Evolutionary conservation across 2,329 filamentous ascomycete genomes (phyloP).

Genomic region (Stagonosporopsis rhizophila): DNA sequence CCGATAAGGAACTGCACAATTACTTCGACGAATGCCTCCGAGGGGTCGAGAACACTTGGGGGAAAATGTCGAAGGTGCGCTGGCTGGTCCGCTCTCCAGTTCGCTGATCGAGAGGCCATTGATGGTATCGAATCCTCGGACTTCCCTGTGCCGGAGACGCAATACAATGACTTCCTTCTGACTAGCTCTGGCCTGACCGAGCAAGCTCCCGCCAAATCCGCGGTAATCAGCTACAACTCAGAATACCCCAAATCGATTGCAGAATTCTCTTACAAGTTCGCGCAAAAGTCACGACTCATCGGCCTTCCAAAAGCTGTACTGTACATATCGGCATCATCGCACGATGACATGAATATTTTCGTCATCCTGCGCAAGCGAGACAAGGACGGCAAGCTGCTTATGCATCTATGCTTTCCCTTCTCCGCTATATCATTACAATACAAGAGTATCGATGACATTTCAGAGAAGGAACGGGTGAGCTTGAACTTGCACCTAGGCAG

Average conservation of each 20-base stretch:
- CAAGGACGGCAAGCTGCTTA: slow-evolving; percentile 51
- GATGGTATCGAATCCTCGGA: slow-evolving; percentile 25
- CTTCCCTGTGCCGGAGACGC: slow-evolving; percentile 26
- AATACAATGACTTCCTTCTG: slow-evolving; percentile 23
- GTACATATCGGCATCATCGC: slow-evolving; percentile 54
- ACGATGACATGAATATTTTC: slow-evolving; percentile 56
- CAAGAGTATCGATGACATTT: slow-evolving; percentile 62
- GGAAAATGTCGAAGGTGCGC: slow-evolving; percentile 56
- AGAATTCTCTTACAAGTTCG: slow-evolving; percentile 38
- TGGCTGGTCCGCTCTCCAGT: slow-evolving; percentile 50
- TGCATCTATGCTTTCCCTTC: slow-evolving; percentile 55
- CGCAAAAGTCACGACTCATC: slow-evolving; percentile 50
- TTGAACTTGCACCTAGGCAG: slow-evolving; percentile 54
- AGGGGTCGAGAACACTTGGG: slow-evolving; percentile 55
- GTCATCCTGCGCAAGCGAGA: slow-evolving; percentile 56
- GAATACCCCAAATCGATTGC: slow-evolving; percentile 24
- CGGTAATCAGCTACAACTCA: slow-evolving; percentile 24
- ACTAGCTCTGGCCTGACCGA: slow-evolving; percentile 13
- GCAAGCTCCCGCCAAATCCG: not conserved
- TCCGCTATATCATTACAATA: slow-evolving; percentile 34
- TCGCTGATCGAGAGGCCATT: slow-evolving; percentile 27
- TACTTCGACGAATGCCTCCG: slow-evolving; percentile 60
- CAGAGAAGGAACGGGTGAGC: slow-evolving; percentile 54
- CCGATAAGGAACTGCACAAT: slow-evolving; percentile 22
- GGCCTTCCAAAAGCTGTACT: slow-evolving; percentile 58